Percentiles rank a stretch among this genome's conserved stretches.
These are phyloP conservation scores for Gloeopeniophorella convolvens DNA, from an alignment of 768 basidiomycete genomes.

Conservation along the genomic window DNA sequence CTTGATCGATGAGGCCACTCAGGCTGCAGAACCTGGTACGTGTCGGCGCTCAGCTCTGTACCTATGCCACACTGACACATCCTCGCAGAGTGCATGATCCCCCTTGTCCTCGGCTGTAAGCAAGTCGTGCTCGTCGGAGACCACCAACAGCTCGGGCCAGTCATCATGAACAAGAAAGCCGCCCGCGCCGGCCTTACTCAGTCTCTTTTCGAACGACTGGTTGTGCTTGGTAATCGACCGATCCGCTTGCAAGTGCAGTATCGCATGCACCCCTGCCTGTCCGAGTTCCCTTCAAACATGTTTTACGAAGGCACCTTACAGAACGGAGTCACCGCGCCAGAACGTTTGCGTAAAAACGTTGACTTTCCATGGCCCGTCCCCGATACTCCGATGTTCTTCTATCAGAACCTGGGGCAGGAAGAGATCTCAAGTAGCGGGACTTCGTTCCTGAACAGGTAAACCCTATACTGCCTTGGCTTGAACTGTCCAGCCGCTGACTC, in stretches of 20 bases:
- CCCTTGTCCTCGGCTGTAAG: conserved; percentile 94
- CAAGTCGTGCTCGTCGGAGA: conserved; percentile 98
- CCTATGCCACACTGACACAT: conserved; percentile 9
- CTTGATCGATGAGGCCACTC: conserved; percentile 96
- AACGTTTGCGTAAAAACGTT: conserved; percentile 93
- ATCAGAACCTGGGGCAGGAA: conserved; percentile 98
- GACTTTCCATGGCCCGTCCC: conserved; percentile 99
- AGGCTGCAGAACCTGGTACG: conserved; percentile 92
- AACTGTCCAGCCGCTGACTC: conserved; percentile 2
- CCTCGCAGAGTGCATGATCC: conserved; percentile 93
- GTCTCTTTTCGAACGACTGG: conserved; percentile 95
- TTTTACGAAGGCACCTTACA: conserved; percentile 99
- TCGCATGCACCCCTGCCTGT: conserved; percentile 99
- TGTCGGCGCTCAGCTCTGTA: conserved; percentile 7
- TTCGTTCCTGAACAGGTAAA: conserved; percentile 89
- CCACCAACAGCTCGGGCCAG: conserved; percentile 95
- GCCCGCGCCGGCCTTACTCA: conserved; percentile 98
- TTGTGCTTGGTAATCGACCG: conserved; percentile 90
- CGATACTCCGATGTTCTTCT: conserved; percentile 99
- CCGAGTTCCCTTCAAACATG: conserved; percentile 99
- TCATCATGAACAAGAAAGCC: conserved; percentile 99
- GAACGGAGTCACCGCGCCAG: conserved; percentile 98
- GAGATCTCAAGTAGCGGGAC: conserved; percentile 99
- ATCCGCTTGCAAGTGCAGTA: conserved; percentile 99
- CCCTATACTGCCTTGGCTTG: conserved; percentile 7